These are phyloP conservation scores for Sphaerulina musiva DNA, from an alignment of 2,329 filamentous ascomycete species.

Conservation along the genomic window DNA sequence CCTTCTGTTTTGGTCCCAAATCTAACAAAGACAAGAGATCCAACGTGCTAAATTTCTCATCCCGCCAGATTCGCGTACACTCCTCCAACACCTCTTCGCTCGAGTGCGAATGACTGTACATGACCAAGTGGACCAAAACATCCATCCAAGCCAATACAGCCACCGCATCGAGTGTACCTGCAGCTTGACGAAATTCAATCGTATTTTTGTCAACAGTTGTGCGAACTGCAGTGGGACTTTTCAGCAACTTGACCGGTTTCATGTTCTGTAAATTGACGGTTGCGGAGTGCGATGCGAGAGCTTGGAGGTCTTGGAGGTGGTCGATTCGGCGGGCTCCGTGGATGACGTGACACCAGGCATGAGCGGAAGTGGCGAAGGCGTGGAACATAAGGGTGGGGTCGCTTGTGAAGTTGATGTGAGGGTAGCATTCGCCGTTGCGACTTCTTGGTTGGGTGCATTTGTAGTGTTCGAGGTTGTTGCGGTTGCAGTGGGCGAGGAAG, in stretches of 20 bases:
- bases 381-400: neutral
- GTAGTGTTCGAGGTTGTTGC: neutral
- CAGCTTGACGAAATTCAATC: constrained; percentile 31
- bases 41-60: no score
- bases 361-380: constrained; percentile 4
- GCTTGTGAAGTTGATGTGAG: neutral
- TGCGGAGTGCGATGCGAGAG: neutral
- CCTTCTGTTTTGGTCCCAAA: no score
- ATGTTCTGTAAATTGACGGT: constrained; percentile 19
- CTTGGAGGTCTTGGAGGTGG: constrained; percentile 7
- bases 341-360: constrained; percentile 12
- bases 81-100: no score
- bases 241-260: neutral
- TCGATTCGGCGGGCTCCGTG: constrained; percentile 7
- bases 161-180: constrained; percentile 20
- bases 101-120: constrained; percentile 6
- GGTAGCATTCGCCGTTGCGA: neutral
- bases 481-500: neutral
- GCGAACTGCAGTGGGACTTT: neutral
- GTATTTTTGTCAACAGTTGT: constrained; percentile 16
- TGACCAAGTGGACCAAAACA: constrained; percentile 14
- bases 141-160: constrained; percentile 28
- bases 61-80: no score
- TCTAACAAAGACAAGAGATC: no score
- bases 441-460: neutral